These are phyloP conservation scores for Kodamaea sp. DNA, from an alignment of 1,139 yeast species.

Conservation along the genomic window DNA sequence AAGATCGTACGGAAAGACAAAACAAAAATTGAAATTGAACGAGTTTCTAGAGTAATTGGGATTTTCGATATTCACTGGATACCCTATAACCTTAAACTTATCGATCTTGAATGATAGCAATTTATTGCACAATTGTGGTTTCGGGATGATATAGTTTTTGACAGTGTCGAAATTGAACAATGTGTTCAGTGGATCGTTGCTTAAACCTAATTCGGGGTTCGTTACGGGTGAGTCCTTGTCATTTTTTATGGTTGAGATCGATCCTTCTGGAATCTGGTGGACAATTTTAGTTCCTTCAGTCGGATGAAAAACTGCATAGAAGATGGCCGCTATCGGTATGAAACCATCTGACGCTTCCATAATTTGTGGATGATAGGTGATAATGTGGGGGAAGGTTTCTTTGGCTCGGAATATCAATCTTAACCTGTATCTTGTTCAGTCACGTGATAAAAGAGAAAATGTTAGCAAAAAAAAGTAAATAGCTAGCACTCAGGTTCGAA, in stretches of 20 bases:
- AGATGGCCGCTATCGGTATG: constrained; percentile 81
- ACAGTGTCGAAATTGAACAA: constrained; percentile 81
- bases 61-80: constrained; percentile 81
- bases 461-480: constrained; percentile 17
- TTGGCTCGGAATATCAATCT: no score
- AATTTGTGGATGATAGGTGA: no score
- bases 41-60: constrained; percentile 83
- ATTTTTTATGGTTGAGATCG: constrained; percentile 37
- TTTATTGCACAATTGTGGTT: constrained; percentile 84
- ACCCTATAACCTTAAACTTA: constrained; percentile 77
- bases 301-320: constrained; percentile 92
- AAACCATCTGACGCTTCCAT: constrained; percentile 60
- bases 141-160: constrained; percentile 90
- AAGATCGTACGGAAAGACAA: constrained; percentile 75
- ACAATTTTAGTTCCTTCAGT: constrained; percentile 94
- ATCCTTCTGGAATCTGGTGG: constrained; percentile 81
- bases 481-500: constrained; percentile 52
- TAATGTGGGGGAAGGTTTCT: no score
- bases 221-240: background rate
- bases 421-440: no score
- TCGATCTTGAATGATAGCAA: constrained; percentile 73
- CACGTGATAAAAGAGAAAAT: constrained; percentile 4
- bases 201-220: background rate
- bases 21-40: constrained; percentile 88
- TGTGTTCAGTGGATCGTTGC: constrained; percentile 1